phyloP scores from a whole-genome alignment of 768 basidiomycete genomes.

The Kwoniella sp. region DNA sequence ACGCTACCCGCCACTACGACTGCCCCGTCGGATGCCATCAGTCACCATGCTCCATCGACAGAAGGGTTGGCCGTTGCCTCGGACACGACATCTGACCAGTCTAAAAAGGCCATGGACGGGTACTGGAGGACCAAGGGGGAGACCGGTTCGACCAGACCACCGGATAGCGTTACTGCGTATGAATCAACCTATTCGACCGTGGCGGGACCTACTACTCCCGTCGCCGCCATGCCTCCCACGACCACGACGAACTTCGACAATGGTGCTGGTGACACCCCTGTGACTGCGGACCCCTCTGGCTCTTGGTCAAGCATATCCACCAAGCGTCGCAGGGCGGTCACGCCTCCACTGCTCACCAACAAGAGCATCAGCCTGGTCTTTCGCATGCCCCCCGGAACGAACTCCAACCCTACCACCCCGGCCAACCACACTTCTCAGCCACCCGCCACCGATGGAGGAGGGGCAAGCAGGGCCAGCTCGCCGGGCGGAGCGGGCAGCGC shows the following conservation, averaged over 20 bases:
- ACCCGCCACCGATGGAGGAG: not conserved
- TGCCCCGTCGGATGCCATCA: not conserved
- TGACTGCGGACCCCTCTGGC: not conserved
- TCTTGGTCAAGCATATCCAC: not conserved
- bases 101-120: conserved; percentile 10
- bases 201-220: not conserved
- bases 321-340: conserved; percentile 1
- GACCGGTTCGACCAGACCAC: not conserved
- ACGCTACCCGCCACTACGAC: conserved; percentile 2
- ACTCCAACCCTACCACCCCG: not conserved
- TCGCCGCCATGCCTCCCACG: not conserved
- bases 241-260: not conserved
- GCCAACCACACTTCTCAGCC: not conserved
- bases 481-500: conserved; percentile 2
- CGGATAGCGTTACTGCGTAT: not conserved
- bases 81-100: not conserved
- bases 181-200: not conserved
- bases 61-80: not conserved
- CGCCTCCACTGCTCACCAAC: conserved; percentile 7
- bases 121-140: conserved; percentile 12
- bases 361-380: conserved; percentile 21
- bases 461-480: not conserved
- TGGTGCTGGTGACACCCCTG: not conserved
- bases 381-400: conserved; percentile 9
- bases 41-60: not conserved